Evolutionary conservation across 176 grass and related monocot species (phyloP), one percentile per base, ranked within the genome.

Genomic region (Cenchrus fungigraminus): DNA sequence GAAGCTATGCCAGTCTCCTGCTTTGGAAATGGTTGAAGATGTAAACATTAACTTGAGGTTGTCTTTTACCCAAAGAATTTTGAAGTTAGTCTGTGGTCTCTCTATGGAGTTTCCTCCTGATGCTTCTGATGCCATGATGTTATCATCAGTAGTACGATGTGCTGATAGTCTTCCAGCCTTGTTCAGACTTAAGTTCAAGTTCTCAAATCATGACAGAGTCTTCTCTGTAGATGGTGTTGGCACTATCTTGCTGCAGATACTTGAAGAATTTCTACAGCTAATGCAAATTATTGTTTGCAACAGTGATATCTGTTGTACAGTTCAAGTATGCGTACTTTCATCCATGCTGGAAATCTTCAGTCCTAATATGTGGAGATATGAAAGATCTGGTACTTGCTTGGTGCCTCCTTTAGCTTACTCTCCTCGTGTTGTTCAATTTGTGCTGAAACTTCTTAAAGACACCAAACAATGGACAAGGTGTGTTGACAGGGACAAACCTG

Each of bases 251-350:
- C 68, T 98, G 82, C 91, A 98, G 79, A 98, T 90, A 82, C 70
- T 98, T 71, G 91, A 98, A 66, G 93, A 95, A 84, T 95, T 95
- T 83, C 79, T 92, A 74, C 91, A 94, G 60, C 67, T 98, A 85
- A 71, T 91, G 64, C 91, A 87, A 85, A 78, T 87, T 83, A 82
- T 91, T 14, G 81, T 94, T 77, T 83, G 81, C 71, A 86, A 86
- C 81, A 85, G 73, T 86, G 78, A 89, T 76, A 85, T 95, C 56
- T 92, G 84, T 78, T 76, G 68, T 78, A 91, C 89, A 73, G 83
- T 95, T 67, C 91, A 95, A 76, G 85, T 89, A 77, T 95, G 89
- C 50, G 79, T 92, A 70, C 50, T 98, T 87, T 90, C 93, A 82
- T 95, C 93, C 44, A 88, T 98, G 86, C 72, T 98, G 88, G 89